Conservation (phyloP, 495 filamentous ascomycete species). For the Aspergillus sclerotiicarbonarius region DNA sequence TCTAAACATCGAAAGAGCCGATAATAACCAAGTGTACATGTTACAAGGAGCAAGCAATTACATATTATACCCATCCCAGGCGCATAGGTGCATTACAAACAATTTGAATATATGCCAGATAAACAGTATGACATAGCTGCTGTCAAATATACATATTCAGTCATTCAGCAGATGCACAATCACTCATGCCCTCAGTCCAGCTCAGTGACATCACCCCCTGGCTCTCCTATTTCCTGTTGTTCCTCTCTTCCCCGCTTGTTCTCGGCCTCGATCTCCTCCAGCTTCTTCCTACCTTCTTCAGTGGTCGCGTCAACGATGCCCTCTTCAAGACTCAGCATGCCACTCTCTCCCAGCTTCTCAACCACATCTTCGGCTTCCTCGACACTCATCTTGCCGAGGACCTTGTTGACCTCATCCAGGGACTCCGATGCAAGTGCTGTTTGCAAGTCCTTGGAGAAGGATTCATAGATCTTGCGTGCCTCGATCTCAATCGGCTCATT, state of each 20-base stretch:
- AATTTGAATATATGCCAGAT: not conserved
- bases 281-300: slow-evolving; percentile 75
- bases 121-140: not conserved
- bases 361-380: slow-evolving; percentile 91
- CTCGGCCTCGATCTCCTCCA: slow-evolving; percentile 75
- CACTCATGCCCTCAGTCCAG: slow-evolving; percentile 33
- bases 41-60: not conserved
- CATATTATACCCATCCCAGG: not conserved
- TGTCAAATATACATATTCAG: not conserved
- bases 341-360: slow-evolving; percentile 77
- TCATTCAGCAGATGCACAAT: slow-evolving; percentile 9
- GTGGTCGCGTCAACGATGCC: slow-evolving; percentile 96
- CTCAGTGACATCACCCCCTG: slow-evolving; percentile 41
- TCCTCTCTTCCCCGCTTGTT: slow-evolving; percentile 28
- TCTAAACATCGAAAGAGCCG: not conserved
- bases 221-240: slow-evolving; percentile 36
- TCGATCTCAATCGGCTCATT: slow-evolving; percentile 63
- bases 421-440: slow-evolving; percentile 79
- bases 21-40: not conserved
- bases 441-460: slow-evolving; percentile 77
- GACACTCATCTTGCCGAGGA: slow-evolving; percentile 88
- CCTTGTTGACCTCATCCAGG: slow-evolving; percentile 93
- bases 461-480: slow-evolving; percentile 75
- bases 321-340: slow-evolving; percentile 88
- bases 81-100: not conserved